Evolutionary conservation across 2,329 filamentous ascomycete genomes (phyloP), one percentile per base, ranked within the genome.

Genomic region (Mollisia scopiformis): DNA sequence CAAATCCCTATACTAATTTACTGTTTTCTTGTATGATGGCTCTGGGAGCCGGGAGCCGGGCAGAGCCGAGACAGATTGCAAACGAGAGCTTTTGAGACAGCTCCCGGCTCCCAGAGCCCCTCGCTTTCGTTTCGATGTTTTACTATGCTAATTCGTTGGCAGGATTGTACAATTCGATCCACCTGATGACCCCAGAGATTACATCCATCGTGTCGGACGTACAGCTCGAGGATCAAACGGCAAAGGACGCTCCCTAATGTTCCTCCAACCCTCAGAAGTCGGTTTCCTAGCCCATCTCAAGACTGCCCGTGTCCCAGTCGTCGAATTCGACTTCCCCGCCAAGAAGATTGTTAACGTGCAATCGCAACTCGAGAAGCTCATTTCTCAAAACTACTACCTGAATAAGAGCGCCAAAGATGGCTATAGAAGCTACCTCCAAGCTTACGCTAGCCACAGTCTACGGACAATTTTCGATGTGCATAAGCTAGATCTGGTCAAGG

Each of bases 191-290:
- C 90, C 92, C 23, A 84, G 90, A 69, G 91, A 95, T 75, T 96
- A 98, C 78, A 96, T 97, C 71, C 95, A 99, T 81, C 91, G 95
- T 61, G 95, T 98, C 16, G 95, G 95, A 69, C 92, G 95, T 71
- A 99, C 95, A 3, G 95, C 95, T 0, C 85, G 95, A 77, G 94
- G 93, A 55, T 83, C 87, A 62, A 89, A 91, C 74, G 87, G 85
- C 72, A 96, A 92, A 77, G 95, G 95, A 28, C 89, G 92, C 69
- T 94, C 90, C 69, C 81, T 99, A 68, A 90, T 99, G 81, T 97
- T 99, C 81, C 81, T 99, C 64, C 90, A 97, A 75, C 95, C 95
- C 1, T 89, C 84, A 62, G 95, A 99, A 77, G 88, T 97, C 19
- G 94, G 93, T 27, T 98, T 99, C 82, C 80, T 99, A 54, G 89